Base-by-base conservation (phyloP, 345 rosid genomes). In the Lepidium africanum region DNA sequence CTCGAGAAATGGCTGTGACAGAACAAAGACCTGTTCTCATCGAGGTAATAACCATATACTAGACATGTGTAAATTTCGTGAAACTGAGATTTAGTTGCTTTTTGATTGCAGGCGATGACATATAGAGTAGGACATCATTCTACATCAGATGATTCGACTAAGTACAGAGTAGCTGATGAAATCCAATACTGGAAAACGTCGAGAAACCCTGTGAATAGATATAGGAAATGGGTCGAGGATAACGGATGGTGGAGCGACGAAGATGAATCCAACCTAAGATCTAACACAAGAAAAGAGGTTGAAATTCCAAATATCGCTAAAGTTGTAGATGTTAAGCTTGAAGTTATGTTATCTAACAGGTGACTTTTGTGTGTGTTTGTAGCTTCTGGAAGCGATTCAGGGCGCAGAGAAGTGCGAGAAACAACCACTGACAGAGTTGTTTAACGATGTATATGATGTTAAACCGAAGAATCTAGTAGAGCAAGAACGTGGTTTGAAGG, bases 111-210 rank as follows among this genome's bases (percentile, higher is more conserved):
- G 96, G 77, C 82, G 3, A 74, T 90, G 40, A 85, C 94, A 3
- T 90, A 90, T 59, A 80, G 97, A 70, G 87, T 87, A 40, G 90
- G 94, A 36, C 90, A 87, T 65, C 94, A 90, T 78, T 90, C 97
- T 4, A 87, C 97, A 10, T 90, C 97, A 1, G 97, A 90, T 59
- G 97, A 90, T 58, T 90, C 97, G 9, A 86, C 97, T 57, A 90
- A 84, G 73, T 87, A 90, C 66, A 77, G 94, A 7, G 71, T 82
- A 1, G 59, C 67, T 2, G 74, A 83, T 10, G 97, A 90, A 38
- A 86, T 90, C 13, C 75, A 90, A 10, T 71, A 84, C 81, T 90
- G 94, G 97, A 87, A 83, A 78, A 72, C 23, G 70, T 73, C 72
- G 5, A 78, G 92, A 58, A 78, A 85, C 76, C 95, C 97, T 3